Conservation (phyloP, 2,329 filamentous ascomycete genomes). For the Aspergillus melleus region DNA sequence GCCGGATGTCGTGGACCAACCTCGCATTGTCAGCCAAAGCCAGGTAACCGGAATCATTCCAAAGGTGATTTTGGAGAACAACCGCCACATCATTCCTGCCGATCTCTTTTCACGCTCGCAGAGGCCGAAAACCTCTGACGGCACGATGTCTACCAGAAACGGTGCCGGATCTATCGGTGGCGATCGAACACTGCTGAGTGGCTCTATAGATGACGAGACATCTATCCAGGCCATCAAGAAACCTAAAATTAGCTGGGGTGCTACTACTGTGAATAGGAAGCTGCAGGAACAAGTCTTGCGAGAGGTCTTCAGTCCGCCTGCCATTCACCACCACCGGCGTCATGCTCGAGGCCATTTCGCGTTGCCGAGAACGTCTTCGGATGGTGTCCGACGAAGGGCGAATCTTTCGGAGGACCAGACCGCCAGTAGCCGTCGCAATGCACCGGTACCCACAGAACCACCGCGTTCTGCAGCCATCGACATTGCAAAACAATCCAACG, state of each 20-base stretch:
- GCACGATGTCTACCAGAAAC: constrained; percentile 20
- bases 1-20: constrained; percentile 33
- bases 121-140: constrained; percentile 38
- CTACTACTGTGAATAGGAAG: constrained; percentile 84
- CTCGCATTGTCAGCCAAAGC: constrained; percentile 70
- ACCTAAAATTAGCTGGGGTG: constrained; percentile 70
- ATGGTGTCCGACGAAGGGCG: constrained; percentile 30
- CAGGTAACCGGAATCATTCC: constrained; percentile 73
- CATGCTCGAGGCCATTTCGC: constrained; percentile 64
- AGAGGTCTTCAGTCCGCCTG: constrained; percentile 83
- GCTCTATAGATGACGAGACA: constrained; percentile 13
- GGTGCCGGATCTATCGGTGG: constrained; percentile 18
- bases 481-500: constrained; percentile 25
- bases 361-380: constrained; percentile 53
- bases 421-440: constrained; percentile 21
- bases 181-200: constrained; percentile 7
- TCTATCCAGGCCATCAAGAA: constrained; percentile 41
- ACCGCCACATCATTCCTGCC: constrained; percentile 86
- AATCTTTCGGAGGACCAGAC: constrained; percentile 38
- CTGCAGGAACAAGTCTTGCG: constrained; percentile 89
- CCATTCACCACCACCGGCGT: constrained; percentile 76
- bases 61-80: constrained; percentile 91
- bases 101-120: constrained; percentile 70
- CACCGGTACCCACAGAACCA: constrained; percentile 18
- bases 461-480: constrained; percentile 29